Conservation (phyloP, 768 basidiomycete species). For the Trametes cubensis region DNA sequence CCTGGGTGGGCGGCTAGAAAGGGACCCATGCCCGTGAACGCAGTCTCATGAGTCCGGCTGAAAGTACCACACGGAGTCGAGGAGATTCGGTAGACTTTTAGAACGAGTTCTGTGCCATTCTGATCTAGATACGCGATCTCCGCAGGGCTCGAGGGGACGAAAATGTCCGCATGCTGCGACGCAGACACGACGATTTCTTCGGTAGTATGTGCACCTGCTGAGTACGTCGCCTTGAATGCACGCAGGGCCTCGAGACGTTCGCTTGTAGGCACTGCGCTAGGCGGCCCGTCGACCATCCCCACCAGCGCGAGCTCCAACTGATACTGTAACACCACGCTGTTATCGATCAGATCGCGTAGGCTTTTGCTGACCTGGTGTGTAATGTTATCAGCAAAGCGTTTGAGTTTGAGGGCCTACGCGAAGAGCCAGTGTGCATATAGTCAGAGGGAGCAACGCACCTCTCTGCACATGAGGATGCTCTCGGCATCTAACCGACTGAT, state of each 20-base stretch:
- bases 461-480: not conserved
- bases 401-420: not conserved
- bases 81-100: too few relatives aligned
- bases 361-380: not conserved
- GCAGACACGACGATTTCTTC: not conserved
- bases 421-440: not conserved
- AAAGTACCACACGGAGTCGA: too few relatives aligned
- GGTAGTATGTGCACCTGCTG: not conserved
- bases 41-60: too few relatives aligned
- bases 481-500: not conserved
- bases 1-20: not conserved
- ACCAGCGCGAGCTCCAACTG: conserved; percentile 33
- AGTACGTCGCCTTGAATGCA: not conserved
- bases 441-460: not conserved
- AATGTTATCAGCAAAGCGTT: not conserved
- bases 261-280: conserved; percentile 10
- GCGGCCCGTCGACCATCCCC: conserved; percentile 27
- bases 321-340: conserved; percentile 25
- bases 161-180: not conserved
- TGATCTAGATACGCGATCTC: not conserved
- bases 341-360: conserved; percentile 3
- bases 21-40: not conserved
- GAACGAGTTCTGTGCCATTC: not conserved
- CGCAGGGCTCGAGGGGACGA: not conserved
- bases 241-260: conserved; percentile 4